Conservation (phyloP, 768 basidiomycete genomes). For the Phanerochaete sordida region DNA sequence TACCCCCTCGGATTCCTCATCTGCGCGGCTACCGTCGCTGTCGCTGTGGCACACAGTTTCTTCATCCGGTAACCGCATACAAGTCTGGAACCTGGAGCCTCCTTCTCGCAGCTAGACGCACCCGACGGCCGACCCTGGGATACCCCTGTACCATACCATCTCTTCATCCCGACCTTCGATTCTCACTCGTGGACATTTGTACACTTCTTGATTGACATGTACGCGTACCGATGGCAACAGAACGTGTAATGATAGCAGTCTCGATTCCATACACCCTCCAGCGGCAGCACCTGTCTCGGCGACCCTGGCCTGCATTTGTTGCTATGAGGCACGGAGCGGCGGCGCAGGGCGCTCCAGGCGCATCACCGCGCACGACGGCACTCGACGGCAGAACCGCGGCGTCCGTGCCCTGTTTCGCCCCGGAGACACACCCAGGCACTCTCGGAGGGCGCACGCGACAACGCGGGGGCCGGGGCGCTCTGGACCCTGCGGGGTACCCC, state of each 20-base stretch:
- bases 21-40: constrained; percentile 56
- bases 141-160: background rate
- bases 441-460: background rate
- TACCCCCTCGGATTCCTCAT: constrained; percentile 74
- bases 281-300: background rate
- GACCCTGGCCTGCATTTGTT: background rate
- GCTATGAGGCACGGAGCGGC: background rate
- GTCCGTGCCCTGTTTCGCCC: background rate
- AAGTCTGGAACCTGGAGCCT: background rate
- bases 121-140: background rate
- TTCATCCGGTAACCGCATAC: constrained; percentile 52
- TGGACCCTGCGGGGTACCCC: background rate
- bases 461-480: background rate
- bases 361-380: background rate
- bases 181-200: background rate
- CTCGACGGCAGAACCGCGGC: background rate
- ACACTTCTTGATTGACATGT: background rate
- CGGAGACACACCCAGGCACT: background rate
- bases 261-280: background rate
- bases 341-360: background rate
- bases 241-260: background rate
- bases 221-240: background rate
- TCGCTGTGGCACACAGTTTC: constrained; percentile 69
- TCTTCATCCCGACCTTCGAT: background rate
- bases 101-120: background rate